Conservation (phyloP, 352 stramenopile genomes). For the Pythium phragmiticola region DNA sequence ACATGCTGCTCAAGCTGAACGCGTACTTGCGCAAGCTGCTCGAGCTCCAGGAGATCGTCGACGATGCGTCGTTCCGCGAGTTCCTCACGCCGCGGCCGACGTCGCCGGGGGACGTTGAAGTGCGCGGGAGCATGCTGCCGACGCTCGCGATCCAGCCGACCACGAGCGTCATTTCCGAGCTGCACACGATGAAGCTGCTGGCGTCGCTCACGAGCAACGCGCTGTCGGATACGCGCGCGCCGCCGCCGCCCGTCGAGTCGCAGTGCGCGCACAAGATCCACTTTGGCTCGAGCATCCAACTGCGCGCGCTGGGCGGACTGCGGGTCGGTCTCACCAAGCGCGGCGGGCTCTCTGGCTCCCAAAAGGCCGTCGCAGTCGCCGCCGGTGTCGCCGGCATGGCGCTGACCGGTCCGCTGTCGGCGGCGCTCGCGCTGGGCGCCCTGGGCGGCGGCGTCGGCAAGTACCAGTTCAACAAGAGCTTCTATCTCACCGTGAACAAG, state of each 20-base stretch:
- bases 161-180: slow-evolving; percentile 14
- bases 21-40: slow-evolving; percentile 61
- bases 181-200: slow-evolving; percentile 19
- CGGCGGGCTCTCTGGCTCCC: slow-evolving; percentile 47
- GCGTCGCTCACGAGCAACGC: slow-evolving; percentile 7
- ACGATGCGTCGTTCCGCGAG: slow-evolving; percentile 36
- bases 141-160: slow-evolving; percentile 12
- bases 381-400: slow-evolving; percentile 53
- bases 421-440: slow-evolving; percentile 49
- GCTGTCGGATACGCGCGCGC: not conserved
- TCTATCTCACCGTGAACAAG: slow-evolving; percentile 50
- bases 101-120: slow-evolving; percentile 28
- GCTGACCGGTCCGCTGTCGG: slow-evolving; percentile 50
- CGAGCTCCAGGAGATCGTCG: slow-evolving; percentile 49
- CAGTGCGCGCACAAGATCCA: slow-evolving; percentile 33
- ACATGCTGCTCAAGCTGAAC: slow-evolving; percentile 52
- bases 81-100: slow-evolving; percentile 48
- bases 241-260: slow-evolving; percentile 26
- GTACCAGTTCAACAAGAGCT: slow-evolving; percentile 68
- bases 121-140: slow-evolving; percentile 15
- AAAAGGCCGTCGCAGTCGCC: slow-evolving; percentile 52
- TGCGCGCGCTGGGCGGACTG: slow-evolving; percentile 53
- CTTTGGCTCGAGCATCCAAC: slow-evolving; percentile 45
- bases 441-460: slow-evolving; percentile 55
- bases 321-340: slow-evolving; percentile 50